phyloP scores from a whole-genome alignment of 306 rosid genomes.

The Medicago truncatula region MtrunA17r5.0-ANR NC_053048.1:9217001-9217500 shows the following conservation, averaged over 20 bases:
- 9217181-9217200: constrained; percentile 80
- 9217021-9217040: no score
- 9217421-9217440: constrained; percentile 95
- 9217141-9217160: constrained; percentile 15
- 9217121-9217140: neutral
- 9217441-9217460: constrained; percentile 43
- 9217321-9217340: constrained; percentile 66
- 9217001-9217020: no score
- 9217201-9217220: constrained; percentile 93
- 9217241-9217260: constrained; percentile 83
- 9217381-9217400: constrained; percentile 94
- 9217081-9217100: neutral
- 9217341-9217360: constrained; percentile 78
- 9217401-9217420: constrained; percentile 83
- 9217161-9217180: neutral
- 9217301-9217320: constrained; percentile 93
- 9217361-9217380: constrained; percentile 78
- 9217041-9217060: no score
- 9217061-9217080: no score
- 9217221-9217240: constrained; percentile 78
- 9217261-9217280: constrained; percentile 83
- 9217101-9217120: no score
- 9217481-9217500: no score
- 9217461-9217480: constrained; percentile 30
- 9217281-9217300: constrained; percentile 85